Evolutionary conservation across 345 rosid genomes (phyloP).

Genomic region (Streptanthus diversifolius): DNA sequence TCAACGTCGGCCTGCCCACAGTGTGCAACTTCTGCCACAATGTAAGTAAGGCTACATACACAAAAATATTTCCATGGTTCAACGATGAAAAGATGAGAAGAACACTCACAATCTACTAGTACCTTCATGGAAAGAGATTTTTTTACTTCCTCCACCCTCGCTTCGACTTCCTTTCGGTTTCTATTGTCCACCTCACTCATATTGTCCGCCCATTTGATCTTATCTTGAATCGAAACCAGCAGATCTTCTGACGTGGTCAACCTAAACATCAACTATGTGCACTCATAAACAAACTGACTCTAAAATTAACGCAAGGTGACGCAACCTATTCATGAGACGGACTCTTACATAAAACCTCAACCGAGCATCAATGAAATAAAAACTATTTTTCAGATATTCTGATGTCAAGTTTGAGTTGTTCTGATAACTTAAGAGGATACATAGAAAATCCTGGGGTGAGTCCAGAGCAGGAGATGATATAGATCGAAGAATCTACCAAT

Average conservation of each 20-base stretch:
- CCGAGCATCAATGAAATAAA: not conserved
- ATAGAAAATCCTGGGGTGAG: not conserved
- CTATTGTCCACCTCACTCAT: slow-evolving; percentile 76
- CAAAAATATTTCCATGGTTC: too few relatives aligned
- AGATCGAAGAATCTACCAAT: slow-evolving; percentile 50
- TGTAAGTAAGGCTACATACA: slow-evolving; percentile 86
- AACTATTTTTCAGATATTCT: not conserved
- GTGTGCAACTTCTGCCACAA: slow-evolving; percentile 22
- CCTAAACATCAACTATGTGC: slow-evolving; percentile 40
- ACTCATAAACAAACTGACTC: not conserved
- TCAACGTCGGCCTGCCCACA: slow-evolving; percentile 77
- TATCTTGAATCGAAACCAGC: slow-evolving; percentile 79
- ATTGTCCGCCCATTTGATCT: slow-evolving; percentile 92
- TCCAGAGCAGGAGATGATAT: not conserved
- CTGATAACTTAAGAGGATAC: not conserved
- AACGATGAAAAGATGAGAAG: not conserved
- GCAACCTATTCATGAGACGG: not conserved
- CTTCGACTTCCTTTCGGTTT: slow-evolving; percentile 75
- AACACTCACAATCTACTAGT: slow-evolving; percentile 45
- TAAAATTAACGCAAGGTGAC: not conserved
- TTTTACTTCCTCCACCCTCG: slow-evolving; percentile 71
- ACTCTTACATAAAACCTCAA: not conserved
- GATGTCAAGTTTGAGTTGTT: not conserved
- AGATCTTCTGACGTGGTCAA: slow-evolving; percentile 70
- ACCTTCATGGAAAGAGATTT: slow-evolving; percentile 85